Evolutionary conservation across 306 rosid genomes (phyloP).

Genomic region (Prunus dulcis): DNA sequence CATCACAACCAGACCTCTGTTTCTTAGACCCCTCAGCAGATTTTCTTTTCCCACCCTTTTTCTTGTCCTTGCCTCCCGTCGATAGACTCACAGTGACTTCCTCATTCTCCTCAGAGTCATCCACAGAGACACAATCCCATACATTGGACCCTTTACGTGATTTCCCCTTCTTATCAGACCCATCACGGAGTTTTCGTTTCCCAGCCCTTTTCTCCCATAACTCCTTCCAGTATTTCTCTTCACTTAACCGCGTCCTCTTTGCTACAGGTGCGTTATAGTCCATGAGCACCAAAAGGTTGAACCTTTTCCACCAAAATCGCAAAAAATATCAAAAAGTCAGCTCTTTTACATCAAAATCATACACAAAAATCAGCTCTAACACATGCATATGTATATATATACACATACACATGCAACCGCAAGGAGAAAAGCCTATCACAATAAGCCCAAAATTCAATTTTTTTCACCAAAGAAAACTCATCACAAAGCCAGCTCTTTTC

Average conservation of each 20-base stretch:
- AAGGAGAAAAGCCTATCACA: too few species aligned
- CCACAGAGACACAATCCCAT: not conserved
- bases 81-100: not conserved
- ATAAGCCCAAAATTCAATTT: too few species aligned
- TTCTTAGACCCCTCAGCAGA: not conserved
- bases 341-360: not conserved
- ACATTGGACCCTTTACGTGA: too few species aligned
- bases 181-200: not conserved
- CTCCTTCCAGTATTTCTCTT: not conserved
- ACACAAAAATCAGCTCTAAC: not conserved
- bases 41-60: not conserved
- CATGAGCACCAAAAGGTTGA: not conserved
- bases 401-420: too few species aligned
- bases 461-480: too few species aligned
- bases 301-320: not conserved
- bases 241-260: not conserved
- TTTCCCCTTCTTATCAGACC: not conserved
- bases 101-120: not conserved
- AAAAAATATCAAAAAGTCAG: too few species aligned
- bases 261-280: not conserved
- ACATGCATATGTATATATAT: too few species aligned
- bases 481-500: too few species aligned
- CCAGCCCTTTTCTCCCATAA: not conserved
- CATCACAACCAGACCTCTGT: not conserved
- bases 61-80: not conserved